Conservation (phyloP, 1,284 basidiomycete species). For the Ganoderma meredithae region DNA sequence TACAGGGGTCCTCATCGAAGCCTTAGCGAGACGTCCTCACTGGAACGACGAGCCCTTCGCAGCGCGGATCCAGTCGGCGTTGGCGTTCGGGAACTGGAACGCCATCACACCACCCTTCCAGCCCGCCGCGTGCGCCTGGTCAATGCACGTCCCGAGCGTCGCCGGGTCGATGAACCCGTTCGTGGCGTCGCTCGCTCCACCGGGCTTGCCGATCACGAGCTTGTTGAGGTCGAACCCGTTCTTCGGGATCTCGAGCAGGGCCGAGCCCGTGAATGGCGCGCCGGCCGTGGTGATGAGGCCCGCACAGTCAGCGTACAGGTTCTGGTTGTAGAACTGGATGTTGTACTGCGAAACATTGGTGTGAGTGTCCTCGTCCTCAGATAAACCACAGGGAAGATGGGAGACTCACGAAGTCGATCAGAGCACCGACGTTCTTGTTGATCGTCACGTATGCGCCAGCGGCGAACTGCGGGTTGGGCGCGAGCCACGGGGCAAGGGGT, state of each 20-base stretch:
- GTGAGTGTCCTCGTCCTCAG: background rate
- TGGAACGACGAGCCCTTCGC: slow-evolving; percentile 19
- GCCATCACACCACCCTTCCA: slow-evolving; percentile 53
- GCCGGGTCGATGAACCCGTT: slow-evolving; percentile 60
- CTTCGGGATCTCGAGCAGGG: slow-evolving; percentile 65
- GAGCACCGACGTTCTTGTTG: slow-evolving; percentile 58
- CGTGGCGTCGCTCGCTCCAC: slow-evolving; percentile 51
- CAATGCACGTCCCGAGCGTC: slow-evolving; percentile 61
- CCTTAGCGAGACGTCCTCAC: background rate
- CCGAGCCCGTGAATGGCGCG: slow-evolving; percentile 34
- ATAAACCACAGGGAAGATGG: background rate
- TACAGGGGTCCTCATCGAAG: background rate
- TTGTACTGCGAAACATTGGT: slow-evolving; percentile 48
- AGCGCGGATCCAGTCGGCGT: slow-evolving; percentile 27
- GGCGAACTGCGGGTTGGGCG: slow-evolving; percentile 51
- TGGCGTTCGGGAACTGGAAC: slow-evolving; percentile 28
- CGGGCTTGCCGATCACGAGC: slow-evolving; percentile 68
- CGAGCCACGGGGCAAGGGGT: slow-evolving; percentile 64
- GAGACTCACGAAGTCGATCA: slow-evolving; percentile 46
- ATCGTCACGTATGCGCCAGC: slow-evolving; percentile 71
- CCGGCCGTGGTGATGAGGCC: slow-evolving; percentile 53
- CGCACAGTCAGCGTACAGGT: slow-evolving; percentile 54
- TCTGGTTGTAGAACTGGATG: slow-evolving; percentile 66
- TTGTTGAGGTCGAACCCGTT: slow-evolving; percentile 58
- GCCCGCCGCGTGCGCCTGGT: slow-evolving; percentile 58